These are phyloP conservation scores for Cladorrhinum samala DNA, from an alignment of 495 filamentous ascomycete species.

Conservation along the genomic window DNA sequence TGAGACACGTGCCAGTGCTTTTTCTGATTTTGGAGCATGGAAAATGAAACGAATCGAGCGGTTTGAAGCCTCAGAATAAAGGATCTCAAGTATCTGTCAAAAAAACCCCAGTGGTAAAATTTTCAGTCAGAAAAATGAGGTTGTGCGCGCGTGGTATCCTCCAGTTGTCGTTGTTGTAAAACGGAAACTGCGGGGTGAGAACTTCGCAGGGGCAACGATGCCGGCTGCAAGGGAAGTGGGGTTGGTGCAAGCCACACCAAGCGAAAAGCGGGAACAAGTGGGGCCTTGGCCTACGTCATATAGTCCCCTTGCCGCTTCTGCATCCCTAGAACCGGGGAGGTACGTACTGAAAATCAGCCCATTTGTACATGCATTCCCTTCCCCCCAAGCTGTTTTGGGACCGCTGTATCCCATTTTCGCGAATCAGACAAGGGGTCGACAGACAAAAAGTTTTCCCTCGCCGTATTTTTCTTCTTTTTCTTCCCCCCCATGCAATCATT, in stretches of 20 bases:
- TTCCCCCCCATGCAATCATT: neutral
- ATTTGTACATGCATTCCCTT: slow-evolving; percentile 7
- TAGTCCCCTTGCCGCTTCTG: neutral
- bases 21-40: neutral
- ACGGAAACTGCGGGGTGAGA: slow-evolving; percentile 2
- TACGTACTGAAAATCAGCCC: slow-evolving; percentile 21
- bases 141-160: neutral
- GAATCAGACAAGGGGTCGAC: neutral
- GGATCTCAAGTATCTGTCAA: no score
- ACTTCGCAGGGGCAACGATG: neutral
- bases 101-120: no score
- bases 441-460: neutral
- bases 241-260: slow-evolving; percentile 1
- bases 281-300: slow-evolving; percentile 20
- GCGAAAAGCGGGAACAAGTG: neutral
- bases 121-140: no score
- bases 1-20: neutral
- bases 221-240: neutral
- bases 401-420: neutral
- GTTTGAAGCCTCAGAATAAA: no score
- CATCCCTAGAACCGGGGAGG: neutral
- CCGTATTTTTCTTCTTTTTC: neutral
- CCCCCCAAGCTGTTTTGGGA: slow-evolving; percentile 1
- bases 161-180: neutral
- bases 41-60: no score